phyloP scores from a whole-genome alignment of 805 yeast genomes.

The Myxozyma mucilagina region DNA sequence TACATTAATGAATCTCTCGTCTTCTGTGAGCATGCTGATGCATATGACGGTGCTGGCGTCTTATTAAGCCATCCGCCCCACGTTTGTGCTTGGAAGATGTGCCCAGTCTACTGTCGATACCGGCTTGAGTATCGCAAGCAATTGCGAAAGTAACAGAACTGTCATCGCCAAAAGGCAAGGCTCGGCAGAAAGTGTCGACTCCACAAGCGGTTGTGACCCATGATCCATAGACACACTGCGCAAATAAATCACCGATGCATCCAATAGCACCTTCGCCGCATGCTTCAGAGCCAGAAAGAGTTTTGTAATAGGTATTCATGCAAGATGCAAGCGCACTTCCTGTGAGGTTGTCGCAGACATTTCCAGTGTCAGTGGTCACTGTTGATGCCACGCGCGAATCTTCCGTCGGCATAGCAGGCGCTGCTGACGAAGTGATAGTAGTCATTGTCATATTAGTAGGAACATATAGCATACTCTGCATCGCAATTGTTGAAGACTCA shows the following conservation, averaged over 20 bases:
- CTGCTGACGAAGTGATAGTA: conserved; percentile 1
- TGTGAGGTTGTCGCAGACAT: conserved; percentile 15
- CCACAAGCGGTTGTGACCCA: conserved; percentile 64
- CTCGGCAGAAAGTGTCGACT: conserved; percentile 63
- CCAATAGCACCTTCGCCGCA: conserved; percentile 51
- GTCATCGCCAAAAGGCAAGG: conserved; percentile 43
- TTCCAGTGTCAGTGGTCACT: background rate
- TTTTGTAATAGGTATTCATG: conserved; percentile 11
- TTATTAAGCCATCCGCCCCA: background rate
- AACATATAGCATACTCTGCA: background rate
- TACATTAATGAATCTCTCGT: background rate
- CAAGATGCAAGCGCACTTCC: conserved; percentile 24
- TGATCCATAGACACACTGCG: conserved; percentile 56
- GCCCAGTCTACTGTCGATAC: conserved; percentile 14
- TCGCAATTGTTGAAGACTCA: conserved; percentile 12
- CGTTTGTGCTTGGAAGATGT: background rate
- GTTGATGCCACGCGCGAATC: conserved; percentile 20
- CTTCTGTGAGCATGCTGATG: conserved; percentile 5
- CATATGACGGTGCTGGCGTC: conserved; percentile 15
- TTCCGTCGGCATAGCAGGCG: conserved; percentile 31
- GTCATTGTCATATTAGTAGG: background rate
- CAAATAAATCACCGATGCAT: conserved; percentile 54
- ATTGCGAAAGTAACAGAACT: conserved; percentile 2
- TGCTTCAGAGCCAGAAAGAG: conserved; percentile 11
- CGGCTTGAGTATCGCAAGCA: conserved; percentile 28